Evolutionary conservation across 768 basidiomycete species (phyloP).

Genomic region (Trametes elegans): DNA sequence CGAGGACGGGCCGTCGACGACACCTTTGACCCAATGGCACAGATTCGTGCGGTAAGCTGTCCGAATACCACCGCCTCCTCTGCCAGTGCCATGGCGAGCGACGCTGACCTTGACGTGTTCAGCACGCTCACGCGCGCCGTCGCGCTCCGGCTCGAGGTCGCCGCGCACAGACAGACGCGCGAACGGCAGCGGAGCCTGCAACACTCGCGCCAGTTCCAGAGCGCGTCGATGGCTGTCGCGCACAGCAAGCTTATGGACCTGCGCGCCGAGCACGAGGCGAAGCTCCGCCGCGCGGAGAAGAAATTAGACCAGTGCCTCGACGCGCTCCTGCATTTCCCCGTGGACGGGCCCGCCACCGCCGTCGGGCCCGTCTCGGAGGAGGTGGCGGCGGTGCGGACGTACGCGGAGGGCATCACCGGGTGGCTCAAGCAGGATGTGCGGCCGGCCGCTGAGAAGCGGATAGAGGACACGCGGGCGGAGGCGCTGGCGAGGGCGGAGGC

Average conservation of each 20-base stretch:
- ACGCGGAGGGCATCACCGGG: not conserved
- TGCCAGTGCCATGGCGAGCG: not conserved
- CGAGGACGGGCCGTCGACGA: not conserved
- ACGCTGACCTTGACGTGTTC: not conserved
- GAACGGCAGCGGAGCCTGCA: conserved; percentile 1
- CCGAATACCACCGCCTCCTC: not conserved
- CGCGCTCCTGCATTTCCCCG: not conserved
- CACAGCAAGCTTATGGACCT: not conserved
- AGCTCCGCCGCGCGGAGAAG: not conserved
- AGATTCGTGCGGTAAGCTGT: conserved; percentile 9
- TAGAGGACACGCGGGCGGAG: not conserved
- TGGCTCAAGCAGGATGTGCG: not conserved
- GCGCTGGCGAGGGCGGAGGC: not conserved
- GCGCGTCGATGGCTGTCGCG: conserved; percentile 3
- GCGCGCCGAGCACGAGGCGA: not conserved
- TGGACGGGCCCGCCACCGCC: not conserved
- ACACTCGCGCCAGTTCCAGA: not conserved
- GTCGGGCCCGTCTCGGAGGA: not conserved
- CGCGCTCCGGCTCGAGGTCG: not conserved
- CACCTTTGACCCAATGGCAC: not conserved
- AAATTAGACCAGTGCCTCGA: not conserved
- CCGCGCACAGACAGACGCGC: not conserved
- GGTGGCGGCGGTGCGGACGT: not conserved
- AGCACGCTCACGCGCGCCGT: conserved; percentile 6
- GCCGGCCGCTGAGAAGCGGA: not conserved